A percentile compares a stretch with the other conserved stretches of the same genome.
These are phyloP conservation scores for Lachancea nothofagi DNA, from an alignment of 805 yeast species.

Conservation along the genomic window DNA sequence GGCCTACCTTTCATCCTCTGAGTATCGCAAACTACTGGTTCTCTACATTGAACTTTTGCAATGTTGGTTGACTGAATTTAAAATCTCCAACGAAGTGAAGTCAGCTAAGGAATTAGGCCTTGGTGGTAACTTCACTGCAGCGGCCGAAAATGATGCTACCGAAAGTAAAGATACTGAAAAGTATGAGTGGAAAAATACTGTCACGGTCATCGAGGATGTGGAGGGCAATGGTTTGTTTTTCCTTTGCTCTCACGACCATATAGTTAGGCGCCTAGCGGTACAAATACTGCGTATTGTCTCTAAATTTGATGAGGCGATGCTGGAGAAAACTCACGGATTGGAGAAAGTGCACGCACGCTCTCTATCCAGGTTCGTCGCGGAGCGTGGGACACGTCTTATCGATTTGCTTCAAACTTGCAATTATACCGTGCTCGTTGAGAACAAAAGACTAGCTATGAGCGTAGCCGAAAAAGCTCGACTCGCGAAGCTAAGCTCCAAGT, in stretches of 20 bases:
- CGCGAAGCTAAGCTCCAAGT: conserved; percentile 50
- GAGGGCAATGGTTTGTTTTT: conserved; percentile 95
- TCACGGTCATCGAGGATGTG: conserved; percentile 85
- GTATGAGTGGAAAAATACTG: conserved; percentile 68
- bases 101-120: conserved; percentile 29
- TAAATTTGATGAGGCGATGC: conserved; percentile 81
- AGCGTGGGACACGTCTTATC: conserved; percentile 67
- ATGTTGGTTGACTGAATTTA: conserved; percentile 73
- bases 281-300: conserved; percentile 70
- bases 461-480: conserved; percentile 76
- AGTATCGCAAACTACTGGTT: conserved; percentile 53
- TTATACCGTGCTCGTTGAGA: conserved; percentile 54
- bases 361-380: conserved; percentile 66
- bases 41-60: conserved; percentile 74
- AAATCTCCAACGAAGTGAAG: conserved; percentile 32
- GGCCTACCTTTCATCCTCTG: conserved; percentile 54
- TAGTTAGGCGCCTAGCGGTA: conserved; percentile 68
- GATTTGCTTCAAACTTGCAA: conserved; percentile 71
- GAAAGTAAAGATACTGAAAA: conserved; percentile 41
- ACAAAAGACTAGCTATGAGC: conserved; percentile 46
- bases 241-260: conserved; percentile 78
- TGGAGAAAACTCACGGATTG: conserved; percentile 39
- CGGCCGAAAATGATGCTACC: conserved; percentile 12
- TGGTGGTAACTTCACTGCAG: conserved; percentile 27
- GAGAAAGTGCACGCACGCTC: conserved; percentile 42